Base-by-base conservation (phyloP, 2,329 filamentous ascomycete species). In the Dactylellina sp. region DNA sequence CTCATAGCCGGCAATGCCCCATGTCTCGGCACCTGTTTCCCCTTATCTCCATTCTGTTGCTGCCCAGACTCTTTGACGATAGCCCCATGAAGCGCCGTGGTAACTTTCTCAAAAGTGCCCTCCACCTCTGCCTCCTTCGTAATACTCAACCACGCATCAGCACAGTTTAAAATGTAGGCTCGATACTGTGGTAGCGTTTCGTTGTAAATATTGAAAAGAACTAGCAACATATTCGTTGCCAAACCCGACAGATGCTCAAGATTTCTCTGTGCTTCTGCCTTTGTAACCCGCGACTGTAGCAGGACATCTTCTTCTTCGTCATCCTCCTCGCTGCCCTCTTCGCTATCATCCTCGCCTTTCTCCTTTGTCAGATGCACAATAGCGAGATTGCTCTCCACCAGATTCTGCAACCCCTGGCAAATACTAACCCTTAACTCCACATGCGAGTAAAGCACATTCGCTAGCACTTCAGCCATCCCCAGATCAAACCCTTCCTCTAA, bases 201-300 rank as follows among this genome's bases (percentile, higher is more conserved):
- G 76, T 91, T 97, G 83, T 99, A 99, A 47, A 99, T 94, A 80
- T 99, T 99, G 85, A 99, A 98, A n/a, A 99, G 84, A 0, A 98
- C 94, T 5, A 95, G 93, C 44, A 99, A 87, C 82, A 99, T 87
- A 79, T 98, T 98, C 74, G 90, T 90, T 0, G 94, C 86, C 79
- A 95, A 93, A 0, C 84, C 84, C 14, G 91, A 88, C 11, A 99
- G 84, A 80, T 96, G 89, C n/a, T 88, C 84, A 40, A 98, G 83
- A 79, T 97, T 97, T 81, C 89, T 89, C 80, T 88, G 84, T 0
- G 95, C 94, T 40, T 88, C 85, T 2, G 84, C 86, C 80, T 90
- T 93, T 2, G 90, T 89, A 12, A 97, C 87, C 55, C 93, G 86
- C 78, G 90, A 90, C 80, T 94, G 91, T 11, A 92, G 84, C 20